Evolutionary conservation across 129 eudicot genomes (phyloP), one percentile per base, ranked within the genome.

Genomic region (Helichrysum umbraculigerum): DNA sequence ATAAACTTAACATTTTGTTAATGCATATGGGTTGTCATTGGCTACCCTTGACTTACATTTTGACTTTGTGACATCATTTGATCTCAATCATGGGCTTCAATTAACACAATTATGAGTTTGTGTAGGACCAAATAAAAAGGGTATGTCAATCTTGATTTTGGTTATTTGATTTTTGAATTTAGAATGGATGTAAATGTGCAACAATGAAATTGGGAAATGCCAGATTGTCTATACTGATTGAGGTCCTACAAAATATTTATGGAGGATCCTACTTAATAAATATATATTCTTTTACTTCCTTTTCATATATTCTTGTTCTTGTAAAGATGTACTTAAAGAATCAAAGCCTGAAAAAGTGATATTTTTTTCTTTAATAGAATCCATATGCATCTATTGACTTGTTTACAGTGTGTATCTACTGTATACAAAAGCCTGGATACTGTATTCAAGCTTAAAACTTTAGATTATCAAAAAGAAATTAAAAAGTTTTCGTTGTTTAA

Each of bases 171-270:
- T 51, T 60, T 72, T 39, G 32, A 71, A 62, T 51, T 72, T 56
- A 25, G 37, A 16, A 34, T 34, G 73, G 39, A 71, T 57, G 29
- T 57, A 57, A 6, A n/a, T 51, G 65, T 47, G 54, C 16, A 64
- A 64, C 65, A 72, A 25, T 37, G 74, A 72, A 73, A 19, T 67
- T 66, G 30, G 51, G 70, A 57, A 50, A 64, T 73, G 83, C 69
- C 74, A 79, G 79, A 54, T 79, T 79, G 83, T 74, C 79, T 73
- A 65, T 74, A 73, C 59, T 67, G 51, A 67, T 67, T 61, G 71
- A 80, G 80, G 44, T 65, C 84, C 84, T 74, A 80, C 84, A 67
- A 80, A 42, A 80, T 80, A 80, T 80, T 74, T 61, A 66, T 32
- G 42, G 71, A 74, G 42, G 71, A 74, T 74, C 76, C 66, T 33